Base-by-base conservation (phyloP, 2,329 filamentous ascomycete genomes). In the Clonostachys solani region DNA sequence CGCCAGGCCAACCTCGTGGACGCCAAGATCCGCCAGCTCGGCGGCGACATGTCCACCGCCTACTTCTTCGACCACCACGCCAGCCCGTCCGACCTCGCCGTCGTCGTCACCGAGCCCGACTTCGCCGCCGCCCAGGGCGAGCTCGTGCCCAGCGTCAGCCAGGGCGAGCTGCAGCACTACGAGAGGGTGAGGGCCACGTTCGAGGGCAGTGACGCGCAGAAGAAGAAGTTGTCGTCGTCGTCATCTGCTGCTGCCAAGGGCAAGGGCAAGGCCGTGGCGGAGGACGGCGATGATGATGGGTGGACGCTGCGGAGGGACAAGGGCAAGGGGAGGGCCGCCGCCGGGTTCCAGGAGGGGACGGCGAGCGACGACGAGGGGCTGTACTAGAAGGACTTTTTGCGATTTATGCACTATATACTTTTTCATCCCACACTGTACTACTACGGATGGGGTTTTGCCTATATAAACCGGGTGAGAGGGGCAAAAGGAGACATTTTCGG, bases 1-100 rank as follows among this genome's bases (percentile, higher is more conserved):
- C 84, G 94, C 6, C 89, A 95, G 62, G 91, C 94, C 3, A 80
- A 83, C 2, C 76, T 81, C 3, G 92, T 97, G 3, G 94, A 99
- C 63, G 75, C 81, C 44, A 94, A 94, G 65, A 87, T 99, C 54
- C 78, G 79, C 18, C 74, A 77, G 5, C 74, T 95, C 63, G 45
- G 49, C 59, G 45, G 42, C 44, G 55, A 50, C 6, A 80, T 96
- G 52, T 88, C 87, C 2, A 95, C 92, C 2, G 92, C 92, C 0
- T 92, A 94, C 68, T 99, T 92, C 71, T 99, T 99, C 63, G 94
- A 99, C 62, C 92, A 97, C 67, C 76, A 89, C 54, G 91, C 92
- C 13, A 89, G 81, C 0, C 77, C 84, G 12, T 87, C 89, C 42
- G 94, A 99, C 60, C 82, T 92, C 2, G 81, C 86, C 23, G 92